phyloP scores from a whole-genome alignment of 345 rosid genomes.

The Viola odorata region DNA sequence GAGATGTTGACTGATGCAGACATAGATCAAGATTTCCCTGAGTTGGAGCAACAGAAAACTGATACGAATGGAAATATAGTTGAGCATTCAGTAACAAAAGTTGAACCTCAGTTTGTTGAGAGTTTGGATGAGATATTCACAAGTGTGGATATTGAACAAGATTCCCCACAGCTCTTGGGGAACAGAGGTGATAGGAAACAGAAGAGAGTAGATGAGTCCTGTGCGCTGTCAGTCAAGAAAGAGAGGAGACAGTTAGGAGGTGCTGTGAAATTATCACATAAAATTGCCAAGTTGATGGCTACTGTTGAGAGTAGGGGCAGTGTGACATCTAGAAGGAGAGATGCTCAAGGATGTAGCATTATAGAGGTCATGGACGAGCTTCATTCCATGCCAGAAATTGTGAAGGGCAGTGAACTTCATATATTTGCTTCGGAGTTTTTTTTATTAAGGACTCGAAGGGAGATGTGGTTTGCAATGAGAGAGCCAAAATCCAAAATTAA shows the following conservation, averaged over 20 bases:
- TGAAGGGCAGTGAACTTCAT: conserved; percentile 8
- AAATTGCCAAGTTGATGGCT: background rate
- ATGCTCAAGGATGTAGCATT: conserved; percentile 6
- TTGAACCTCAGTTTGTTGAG: background rate
- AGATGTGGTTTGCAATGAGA: background rate
- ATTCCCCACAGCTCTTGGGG: background rate
- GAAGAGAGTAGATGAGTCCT: conserved; percentile 1
- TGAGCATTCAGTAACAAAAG: no score
- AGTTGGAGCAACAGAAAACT: no score
- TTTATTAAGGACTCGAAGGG: conserved; percentile 3
- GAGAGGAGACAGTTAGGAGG: conserved; percentile 1
- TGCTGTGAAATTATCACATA: background rate
- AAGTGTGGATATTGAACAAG: background rate
- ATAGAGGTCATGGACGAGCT: conserved; percentile 5
- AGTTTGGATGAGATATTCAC: conserved; percentile 3
- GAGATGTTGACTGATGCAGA: no score
- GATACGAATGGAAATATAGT: no score
- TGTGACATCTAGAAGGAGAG: conserved; percentile 6
- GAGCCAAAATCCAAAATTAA: background rate
- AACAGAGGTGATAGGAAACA: background rate
- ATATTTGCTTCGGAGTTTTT: conserved; percentile 5
- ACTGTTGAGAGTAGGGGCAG: conserved; percentile 7
- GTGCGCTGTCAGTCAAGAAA: background rate
- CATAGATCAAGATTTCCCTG: no score
- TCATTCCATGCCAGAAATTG: conserved; percentile 5